Percentiles rank a stretch among this genome's conserved stretches.
Conservation (phyloP, 1,284 basidiomycete genomes). For the Bjerkandera adusta region DNA sequence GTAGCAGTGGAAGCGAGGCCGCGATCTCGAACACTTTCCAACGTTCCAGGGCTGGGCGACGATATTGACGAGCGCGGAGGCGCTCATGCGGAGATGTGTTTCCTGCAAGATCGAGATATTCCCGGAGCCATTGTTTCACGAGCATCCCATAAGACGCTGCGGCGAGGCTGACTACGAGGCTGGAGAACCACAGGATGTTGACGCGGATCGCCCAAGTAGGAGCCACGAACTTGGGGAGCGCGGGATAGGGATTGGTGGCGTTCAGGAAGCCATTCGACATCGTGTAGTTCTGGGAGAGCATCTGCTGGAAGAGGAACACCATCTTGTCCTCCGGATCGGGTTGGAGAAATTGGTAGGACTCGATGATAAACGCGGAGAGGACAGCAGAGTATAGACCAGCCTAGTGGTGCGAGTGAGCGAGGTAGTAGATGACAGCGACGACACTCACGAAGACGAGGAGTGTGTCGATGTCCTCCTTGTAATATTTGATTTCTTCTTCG, state of each 20-base stretch:
- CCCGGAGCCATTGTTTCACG: slow-evolving; percentile 6
- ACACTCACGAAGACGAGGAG: slow-evolving; percentile 4
- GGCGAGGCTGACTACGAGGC: slow-evolving; percentile 3
- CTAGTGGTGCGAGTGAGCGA: slow-evolving; percentile 4
- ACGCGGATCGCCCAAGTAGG: slow-evolving; percentile 3
- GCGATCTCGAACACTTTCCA: slow-evolving; percentile 15
- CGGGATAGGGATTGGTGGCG: background rate
- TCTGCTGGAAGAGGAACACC: slow-evolving; percentile 1
- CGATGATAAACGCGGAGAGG: slow-evolving; percentile 9
- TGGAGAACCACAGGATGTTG: slow-evolving; percentile 10
- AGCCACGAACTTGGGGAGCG: background rate
- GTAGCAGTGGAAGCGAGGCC: slow-evolving; percentile 5
- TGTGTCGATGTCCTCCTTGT: slow-evolving; percentile 3
- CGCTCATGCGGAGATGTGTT: slow-evolving; percentile 3
- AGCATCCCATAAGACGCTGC: slow-evolving; percentile 1
- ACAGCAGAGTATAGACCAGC: slow-evolving; percentile 13
- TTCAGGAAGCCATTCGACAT: slow-evolving; percentile 5
- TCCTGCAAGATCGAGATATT: slow-evolving; percentile 5
- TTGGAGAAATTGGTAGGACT: slow-evolving; percentile 6
- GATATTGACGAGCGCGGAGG: slow-evolving; percentile 10
- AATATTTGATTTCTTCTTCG: slow-evolving; percentile 3
- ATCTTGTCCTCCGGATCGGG: background rate
- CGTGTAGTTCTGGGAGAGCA: slow-evolving; percentile 2
- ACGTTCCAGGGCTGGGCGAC: background rate
- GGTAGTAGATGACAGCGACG: background rate